A percentile compares a stretch with the other conserved stretches of the same genome.
phyloP scores from a whole-genome alignment of 2,329 filamentous ascomycete species.

The Torrubiellomyces zombiae region DNA sequence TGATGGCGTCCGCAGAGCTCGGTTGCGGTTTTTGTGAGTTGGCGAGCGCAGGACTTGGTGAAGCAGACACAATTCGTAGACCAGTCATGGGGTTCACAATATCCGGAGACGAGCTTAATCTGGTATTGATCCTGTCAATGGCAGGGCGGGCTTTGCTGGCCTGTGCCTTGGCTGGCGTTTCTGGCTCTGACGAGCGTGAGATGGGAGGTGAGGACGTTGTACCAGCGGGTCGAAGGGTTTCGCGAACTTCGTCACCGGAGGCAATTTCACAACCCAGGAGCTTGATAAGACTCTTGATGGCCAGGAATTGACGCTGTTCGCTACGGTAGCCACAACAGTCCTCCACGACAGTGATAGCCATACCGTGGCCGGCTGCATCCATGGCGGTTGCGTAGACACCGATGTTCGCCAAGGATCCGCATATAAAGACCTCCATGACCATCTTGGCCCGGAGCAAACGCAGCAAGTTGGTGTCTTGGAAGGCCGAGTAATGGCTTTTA shows the following conservation, averaged over 20 bases:
- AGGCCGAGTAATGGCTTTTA: slow-evolving; percentile 81
- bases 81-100: slow-evolving; percentile 16
- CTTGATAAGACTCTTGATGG: slow-evolving; percentile 54
- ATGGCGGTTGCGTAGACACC: slow-evolving; percentile 83
- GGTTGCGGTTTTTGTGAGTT: slow-evolving; percentile 4
- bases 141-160: slow-evolving; percentile 5
- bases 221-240: slow-evolving; percentile 9
- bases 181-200: background rate
- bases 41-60: slow-evolving; percentile 7
- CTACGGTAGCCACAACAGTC: slow-evolving; percentile 76
- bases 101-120: slow-evolving; percentile 12
- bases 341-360: slow-evolving; percentile 71
- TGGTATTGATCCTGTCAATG: no score
- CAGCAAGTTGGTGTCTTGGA: slow-evolving; percentile 57
- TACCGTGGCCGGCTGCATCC: slow-evolving; percentile 76
- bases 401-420: slow-evolving; percentile 71
- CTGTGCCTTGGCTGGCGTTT: slow-evolving; percentile 2
- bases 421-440: slow-evolving; percentile 78
- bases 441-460: slow-evolving; percentile 68
- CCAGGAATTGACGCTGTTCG: slow-evolving; percentile 49
- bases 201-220: no score
- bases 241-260: slow-evolving; percentile 40
- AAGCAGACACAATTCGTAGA: slow-evolving; percentile 13
- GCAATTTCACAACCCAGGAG: slow-evolving; percentile 57
- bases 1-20: slow-evolving; percentile 7